Base-by-base conservation (phyloP, 306 rosid genomes). In the Medicago arabica region DNA sequence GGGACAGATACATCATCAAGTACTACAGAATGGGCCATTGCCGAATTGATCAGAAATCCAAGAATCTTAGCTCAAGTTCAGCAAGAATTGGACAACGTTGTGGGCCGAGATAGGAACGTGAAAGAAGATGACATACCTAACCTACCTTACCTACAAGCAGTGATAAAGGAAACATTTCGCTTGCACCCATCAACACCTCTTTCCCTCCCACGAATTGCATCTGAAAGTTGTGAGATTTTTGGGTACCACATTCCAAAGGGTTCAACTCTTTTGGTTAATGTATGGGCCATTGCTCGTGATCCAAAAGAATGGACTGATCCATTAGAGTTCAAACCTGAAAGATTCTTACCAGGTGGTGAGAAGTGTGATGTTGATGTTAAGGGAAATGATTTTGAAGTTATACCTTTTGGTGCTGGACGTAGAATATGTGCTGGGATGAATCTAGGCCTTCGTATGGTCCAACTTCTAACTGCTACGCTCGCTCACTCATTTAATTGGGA, bases 101-200 rank as follows among this genome's bases (percentile, higher is more conserved):
- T 88, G 46, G 98, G 98, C 2, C 84, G 78, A 0, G 89, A 88
- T 4, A 85, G 91, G 15, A 78, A 77, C 0, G 84, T 93, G 17
- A 78, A 66, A 0, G 97, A 93, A 55, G 25, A 58, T 0, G 96
- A 93, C 83, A 13, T 93, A 0, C 60, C 92, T 28, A 63, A 86
- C 7, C 51, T 93, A 5, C 72, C 88, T n/a, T 91, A 89, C 81
- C 70, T 93, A 38, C 92, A 93, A 4, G 96, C 98, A 3, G 91
- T 91, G 28, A 65, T 93, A 12, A 93, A 93, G 72, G 98, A 93
- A 73, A 87, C 91, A 1, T 91, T 93, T 44, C 90, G 97, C 9
- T 88, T 93, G 49, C 98, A 93, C 76, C 98, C 98, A 0, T 84
- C 98, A 18, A 89, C 98, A 39, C 98, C 98, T 0, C 96, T 93